Evolutionary conservation across 345 rosid genomes (phyloP), one percentile per base, ranked within the genome.

Genomic region (Triadica sebifera): DNA sequence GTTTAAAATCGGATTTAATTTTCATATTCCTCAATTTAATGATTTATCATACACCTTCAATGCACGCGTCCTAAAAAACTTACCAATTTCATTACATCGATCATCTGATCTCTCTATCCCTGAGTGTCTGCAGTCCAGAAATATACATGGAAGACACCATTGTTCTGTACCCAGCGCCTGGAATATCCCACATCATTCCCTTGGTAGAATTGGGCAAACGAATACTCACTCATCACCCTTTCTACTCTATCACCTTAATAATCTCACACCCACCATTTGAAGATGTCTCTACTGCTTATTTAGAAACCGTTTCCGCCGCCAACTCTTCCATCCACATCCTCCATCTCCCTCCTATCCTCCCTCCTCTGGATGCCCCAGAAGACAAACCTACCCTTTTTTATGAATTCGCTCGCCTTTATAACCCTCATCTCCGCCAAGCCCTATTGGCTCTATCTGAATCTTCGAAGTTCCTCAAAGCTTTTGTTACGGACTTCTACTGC

Each of bases 401-500:
- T 12, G 74, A 74, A 20, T 62, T 62, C 46, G 3, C 61, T 11
- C 55, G 66, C 43, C 66, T 20, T 20, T 67, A 72, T 70, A 75
- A 71, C 57, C 52, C 24, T 70, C 56, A 72, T 66, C 60, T 72
- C 55, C 77, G 50, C 63, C 62, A 19, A 24, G 51, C 81, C 37
- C 57, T 73, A 1, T 63, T 45, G 8, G 68, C 55, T 56, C 5
- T 75, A 4, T 69, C 76, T 8, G 16, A 45, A 17, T 39, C 64
- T 19, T 25, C 55, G 37, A 65, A 41, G 8, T 11, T 16, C 1
- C 29, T 81, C 46, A 73, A 39, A 5, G 82, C 79, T 7, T 51
- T 76, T 2, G 39, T 78, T 52, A 22, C 75, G 3, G 85, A 82
- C 66, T 37, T 82, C 62, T 82, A 76, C 56, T 75, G 82, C 67